These are phyloP conservation scores for Rhizopogon salebrosus DNA, from an alignment of 768 basidiomycete species.

Conservation along the genomic window DNA sequence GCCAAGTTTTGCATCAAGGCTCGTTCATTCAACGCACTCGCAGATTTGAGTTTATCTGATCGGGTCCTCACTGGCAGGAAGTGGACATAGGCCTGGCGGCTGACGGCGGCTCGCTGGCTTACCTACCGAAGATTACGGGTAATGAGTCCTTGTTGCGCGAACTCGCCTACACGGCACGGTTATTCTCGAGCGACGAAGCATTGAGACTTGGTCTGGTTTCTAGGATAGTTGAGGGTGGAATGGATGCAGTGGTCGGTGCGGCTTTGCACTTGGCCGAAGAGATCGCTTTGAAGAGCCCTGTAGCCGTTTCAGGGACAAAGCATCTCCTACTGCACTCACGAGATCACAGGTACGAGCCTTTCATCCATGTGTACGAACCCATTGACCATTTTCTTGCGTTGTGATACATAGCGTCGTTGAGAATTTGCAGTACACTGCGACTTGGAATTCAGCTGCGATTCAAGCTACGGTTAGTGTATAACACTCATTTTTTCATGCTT, in stretches of 20 bases:
- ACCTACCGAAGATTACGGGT: constrained; percentile 70
- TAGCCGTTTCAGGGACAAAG: constrained; percentile 77
- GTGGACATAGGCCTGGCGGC: constrained; percentile 84
- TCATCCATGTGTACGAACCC: neutral
- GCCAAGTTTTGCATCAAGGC: constrained; percentile 72
- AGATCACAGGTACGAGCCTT: constrained; percentile 61
- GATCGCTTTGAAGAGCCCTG: constrained; percentile 73
- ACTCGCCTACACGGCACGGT: constrained; percentile 67
- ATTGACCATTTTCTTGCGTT: neutral
- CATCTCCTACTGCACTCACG: constrained; percentile 70
- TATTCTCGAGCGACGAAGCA: constrained; percentile 69
- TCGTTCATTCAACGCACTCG: constrained; percentile 7
- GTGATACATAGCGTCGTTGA: constrained; percentile 28
- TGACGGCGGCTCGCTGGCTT: constrained; percentile 82
- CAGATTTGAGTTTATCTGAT: constrained; percentile 2
- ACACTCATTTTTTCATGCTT: no score
- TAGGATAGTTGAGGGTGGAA: constrained; percentile 58
- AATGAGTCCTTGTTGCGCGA: constrained; percentile 72
- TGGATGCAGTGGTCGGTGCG: constrained; percentile 57
- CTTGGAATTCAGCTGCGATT: constrained; percentile 51
- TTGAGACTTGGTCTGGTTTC: constrained; percentile 69
- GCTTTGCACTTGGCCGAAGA: constrained; percentile 61
- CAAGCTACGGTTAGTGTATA: constrained; percentile 37
- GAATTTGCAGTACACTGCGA: constrained; percentile 51
- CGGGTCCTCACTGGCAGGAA: constrained; percentile 50